phyloP scores from a whole-genome alignment of 23 red algal genomes.

The Pyropia haitanensis region DNA sequence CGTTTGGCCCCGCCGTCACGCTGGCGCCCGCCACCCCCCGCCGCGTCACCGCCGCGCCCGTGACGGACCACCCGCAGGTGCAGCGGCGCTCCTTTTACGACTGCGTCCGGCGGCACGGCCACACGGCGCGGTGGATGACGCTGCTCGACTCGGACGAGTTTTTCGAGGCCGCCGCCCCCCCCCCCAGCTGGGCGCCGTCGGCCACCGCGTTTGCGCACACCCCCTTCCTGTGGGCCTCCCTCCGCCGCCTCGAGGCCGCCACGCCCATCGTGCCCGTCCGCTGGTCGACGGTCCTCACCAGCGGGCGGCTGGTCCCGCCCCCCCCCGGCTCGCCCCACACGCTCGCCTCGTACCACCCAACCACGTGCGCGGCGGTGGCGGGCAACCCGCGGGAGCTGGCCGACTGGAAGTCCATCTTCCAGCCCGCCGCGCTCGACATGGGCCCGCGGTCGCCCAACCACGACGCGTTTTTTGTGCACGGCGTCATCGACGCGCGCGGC shows the following conservation, averaged over 20 bases:
- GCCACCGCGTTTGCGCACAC: too few relatives aligned
- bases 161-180: conserved; percentile 24
- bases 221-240: too few relatives aligned
- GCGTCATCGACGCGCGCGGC: conserved; percentile 7
- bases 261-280: conserved; percentile 25
- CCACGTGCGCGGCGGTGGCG: conserved; percentile 11
- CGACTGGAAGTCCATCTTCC: conserved; percentile 26
- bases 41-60: too few relatives aligned
- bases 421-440: conserved; percentile 17
- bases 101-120: conserved; percentile 18
- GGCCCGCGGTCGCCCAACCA: conserved; percentile 1
- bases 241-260: background rate
- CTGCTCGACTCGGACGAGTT: conserved; percentile 56
- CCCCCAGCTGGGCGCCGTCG: too few relatives aligned
- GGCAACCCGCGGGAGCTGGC: conserved; percentile 13
- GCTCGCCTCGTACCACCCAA: conserved; percentile 18
- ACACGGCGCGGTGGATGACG: conserved; percentile 27
- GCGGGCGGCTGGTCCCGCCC: conserved; percentile 23
- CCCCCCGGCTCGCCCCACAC: background rate
- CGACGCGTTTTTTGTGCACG: conserved; percentile 21
- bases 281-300: conserved; percentile 42
- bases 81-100: conserved; percentile 33
- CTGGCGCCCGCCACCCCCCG: too few relatives aligned
- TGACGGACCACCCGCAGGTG: conserved; percentile 2
- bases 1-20: too few relatives aligned